Evolutionary conservation across 139 green algal genomes (phyloP), one percentile per base, ranked within the genome.

Genomic region (Penium margaritaceum): DNA sequence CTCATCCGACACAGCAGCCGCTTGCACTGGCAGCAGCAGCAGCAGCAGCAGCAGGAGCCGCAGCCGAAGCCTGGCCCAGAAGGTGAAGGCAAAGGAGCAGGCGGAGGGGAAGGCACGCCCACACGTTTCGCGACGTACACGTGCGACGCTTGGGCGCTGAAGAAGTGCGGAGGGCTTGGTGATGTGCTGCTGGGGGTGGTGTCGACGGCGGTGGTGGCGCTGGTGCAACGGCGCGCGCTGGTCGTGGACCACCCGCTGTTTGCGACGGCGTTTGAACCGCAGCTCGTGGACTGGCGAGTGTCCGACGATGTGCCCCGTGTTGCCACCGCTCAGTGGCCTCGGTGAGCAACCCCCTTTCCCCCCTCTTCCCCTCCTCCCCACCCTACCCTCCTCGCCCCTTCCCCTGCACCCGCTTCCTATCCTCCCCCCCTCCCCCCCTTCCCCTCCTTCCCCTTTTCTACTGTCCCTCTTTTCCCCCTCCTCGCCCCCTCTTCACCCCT

Each of bases 141-240:
- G 55, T 64, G 55, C 9, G 3, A 27, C 1, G n/a, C n/a, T n/a
- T n/a, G n/a, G n/a, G 21, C 55, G 55, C 51, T 60, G 51, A 24
- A n/a, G 51, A n/a, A 24, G 27, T 64, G 55, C 27, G 55, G 55
- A 15, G 55, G 55, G 7, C 27, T 64, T 24, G 55, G 55, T 15
- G 55, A 64, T 29, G 27, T 64, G 27, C 24, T 64, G 27, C 55
- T 64, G 55, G 55, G 55, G 27, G 29, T 64, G 27, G 29, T 64
- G 24, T 64, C 55, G n/a, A 64, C 55, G 7, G 34, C 36, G 27
- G 24, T 36, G 15, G 27, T 64, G n/a, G 55, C 27, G 7, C 55
- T 64, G 55, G 27, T 64, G 55, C 27, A 35, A 29, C 27, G 30
- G 24, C 55, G 55, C 55, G 29, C 55, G n/a, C 55, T 64, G 27